Conservation (phyloP, 2,329 filamentous ascomycete genomes). For the Neopestalotiopsis clavispora region DNA sequence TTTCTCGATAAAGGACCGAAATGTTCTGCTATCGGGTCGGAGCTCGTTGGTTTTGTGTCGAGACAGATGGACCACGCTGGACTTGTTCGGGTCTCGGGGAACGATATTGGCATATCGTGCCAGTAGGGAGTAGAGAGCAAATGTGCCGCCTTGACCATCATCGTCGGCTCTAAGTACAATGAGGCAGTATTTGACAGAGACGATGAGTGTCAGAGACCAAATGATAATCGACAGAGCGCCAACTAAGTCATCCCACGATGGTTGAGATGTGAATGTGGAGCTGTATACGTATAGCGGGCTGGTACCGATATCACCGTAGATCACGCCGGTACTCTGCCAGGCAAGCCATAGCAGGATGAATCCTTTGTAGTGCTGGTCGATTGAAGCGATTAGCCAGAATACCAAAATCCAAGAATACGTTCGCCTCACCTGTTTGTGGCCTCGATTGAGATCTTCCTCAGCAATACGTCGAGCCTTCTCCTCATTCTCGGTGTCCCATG, state of each 20-base stretch:
- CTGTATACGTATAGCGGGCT: conserved; percentile 71
- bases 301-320: conserved; percentile 69
- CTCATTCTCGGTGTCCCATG: conserved; percentile 11
- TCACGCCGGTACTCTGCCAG: conserved; percentile 66
- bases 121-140: conserved; percentile 67
- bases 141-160: conserved; percentile 71
- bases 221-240: conserved; percentile 69
- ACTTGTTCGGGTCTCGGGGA: conserved; percentile 58
- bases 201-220: conserved; percentile 68
- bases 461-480: conserved; percentile 18
- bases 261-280: conserved; percentile 61
- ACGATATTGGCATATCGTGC: conserved; percentile 63
- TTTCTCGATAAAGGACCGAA: conserved; percentile 60
- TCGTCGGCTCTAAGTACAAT: conserved; percentile 69
- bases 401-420: too few species aligned
- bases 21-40: conserved; percentile 48
- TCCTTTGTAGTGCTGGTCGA: conserved; percentile 14
- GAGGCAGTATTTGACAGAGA: conserved; percentile 68
- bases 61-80: conserved; percentile 57
- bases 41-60: conserved; percentile 60
- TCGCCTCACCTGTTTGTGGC: conserved; percentile 14
- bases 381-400: background rate
- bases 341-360: conserved; percentile 46
- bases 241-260: conserved; percentile 60
- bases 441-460: conserved; percentile 14